Conservation (phyloP, 2,329 filamentous ascomycete genomes). For the Cladophialophora immunda region DNA sequence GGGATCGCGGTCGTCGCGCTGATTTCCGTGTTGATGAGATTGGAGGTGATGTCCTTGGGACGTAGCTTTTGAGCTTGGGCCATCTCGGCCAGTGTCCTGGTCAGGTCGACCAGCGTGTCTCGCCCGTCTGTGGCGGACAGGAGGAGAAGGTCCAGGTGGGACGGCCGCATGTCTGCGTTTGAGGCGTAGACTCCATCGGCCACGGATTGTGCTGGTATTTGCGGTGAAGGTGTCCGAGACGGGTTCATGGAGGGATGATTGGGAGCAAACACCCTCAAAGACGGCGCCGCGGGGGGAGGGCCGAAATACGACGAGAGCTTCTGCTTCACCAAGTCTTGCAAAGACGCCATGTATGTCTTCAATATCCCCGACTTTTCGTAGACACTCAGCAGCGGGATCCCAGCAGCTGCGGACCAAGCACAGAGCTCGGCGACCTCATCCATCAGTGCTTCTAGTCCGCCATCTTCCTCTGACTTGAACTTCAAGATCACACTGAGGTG, state of each 20-base stretch:
- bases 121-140: conserved; percentile 89
- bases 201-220: conserved; percentile 38
- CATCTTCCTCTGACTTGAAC: conserved; percentile 73
- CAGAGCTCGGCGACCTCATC: conserved; percentile 91
- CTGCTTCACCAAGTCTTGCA: conserved; percentile 78
- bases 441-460: conserved; percentile 82
- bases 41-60: conserved; percentile 80
- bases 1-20: conserved; percentile 59
- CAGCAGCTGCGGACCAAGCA: conserved; percentile 90
- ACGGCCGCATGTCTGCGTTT: conserved; percentile 30
- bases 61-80: conserved; percentile 86
- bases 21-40: conserved; percentile 90
- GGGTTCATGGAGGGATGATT: conserved; percentile 58
- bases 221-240: conserved; percentile 30
- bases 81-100: conserved; percentile 94
- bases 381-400: conserved; percentile 85
- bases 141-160: conserved; percentile 72
- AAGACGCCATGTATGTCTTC: conserved; percentile 86
- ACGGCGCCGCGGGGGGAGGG: conserved; percentile 68
- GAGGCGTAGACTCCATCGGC: conserved; percentile 17
- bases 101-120: conserved; percentile 93
- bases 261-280: conserved; percentile 76
- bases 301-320: conserved; percentile 92
- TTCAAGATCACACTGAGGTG: conserved; percentile 89
- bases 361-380: conserved; percentile 89